Evolutionary conservation across 1,284 basidiomycete genomes (phyloP).

Genomic region (Fistulinella cinereoalba): DNA sequence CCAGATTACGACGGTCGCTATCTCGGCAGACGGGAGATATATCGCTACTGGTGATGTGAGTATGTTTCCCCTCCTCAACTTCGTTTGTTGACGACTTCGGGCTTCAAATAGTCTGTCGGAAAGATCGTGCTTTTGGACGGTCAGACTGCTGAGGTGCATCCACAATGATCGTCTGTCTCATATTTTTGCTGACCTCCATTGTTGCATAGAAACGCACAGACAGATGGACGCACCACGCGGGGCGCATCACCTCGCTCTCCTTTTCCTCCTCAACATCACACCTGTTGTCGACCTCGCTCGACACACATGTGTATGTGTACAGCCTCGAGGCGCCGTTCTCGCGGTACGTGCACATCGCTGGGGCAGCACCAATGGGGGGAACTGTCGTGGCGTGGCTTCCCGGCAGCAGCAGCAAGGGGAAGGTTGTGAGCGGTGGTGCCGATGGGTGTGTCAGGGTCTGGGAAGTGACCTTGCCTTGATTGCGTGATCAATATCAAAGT

Average conservation of each 20-base stretch:
- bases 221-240: slow-evolving; percentile 89
- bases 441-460: slow-evolving; percentile 82
- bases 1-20: slow-evolving; percentile 73
- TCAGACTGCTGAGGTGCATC: slow-evolving; percentile 53
- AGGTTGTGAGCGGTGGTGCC: slow-evolving; percentile 74
- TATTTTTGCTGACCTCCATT: not conserved
- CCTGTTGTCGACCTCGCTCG: slow-evolving; percentile 84
- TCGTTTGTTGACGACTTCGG: not conserved
- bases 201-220: slow-evolving; percentile 15
- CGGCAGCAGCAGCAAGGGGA: slow-evolving; percentile 31
- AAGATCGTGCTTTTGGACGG: slow-evolving; percentile 79
- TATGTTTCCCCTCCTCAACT: slow-evolving; percentile 7
- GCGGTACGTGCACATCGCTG: slow-evolving; percentile 77
- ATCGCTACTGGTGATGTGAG: slow-evolving; percentile 82
- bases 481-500: slow-evolving; percentile 1
- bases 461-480: slow-evolving; percentile 56
- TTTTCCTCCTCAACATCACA: slow-evolving; percentile 43
- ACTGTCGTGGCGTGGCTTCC: slow-evolving; percentile 80
- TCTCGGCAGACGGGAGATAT: slow-evolving; percentile 74
- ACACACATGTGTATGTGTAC: slow-evolving; percentile 92
- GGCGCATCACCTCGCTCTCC: slow-evolving; percentile 74
- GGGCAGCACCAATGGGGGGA: slow-evolving; percentile 81
- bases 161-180: not conserved
- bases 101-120: slow-evolving; percentile 53
- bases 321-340: slow-evolving; percentile 73